Conservation (phyloP, 495 filamentous ascomycete genomes). For the Penicillium coprophilum region DNA sequence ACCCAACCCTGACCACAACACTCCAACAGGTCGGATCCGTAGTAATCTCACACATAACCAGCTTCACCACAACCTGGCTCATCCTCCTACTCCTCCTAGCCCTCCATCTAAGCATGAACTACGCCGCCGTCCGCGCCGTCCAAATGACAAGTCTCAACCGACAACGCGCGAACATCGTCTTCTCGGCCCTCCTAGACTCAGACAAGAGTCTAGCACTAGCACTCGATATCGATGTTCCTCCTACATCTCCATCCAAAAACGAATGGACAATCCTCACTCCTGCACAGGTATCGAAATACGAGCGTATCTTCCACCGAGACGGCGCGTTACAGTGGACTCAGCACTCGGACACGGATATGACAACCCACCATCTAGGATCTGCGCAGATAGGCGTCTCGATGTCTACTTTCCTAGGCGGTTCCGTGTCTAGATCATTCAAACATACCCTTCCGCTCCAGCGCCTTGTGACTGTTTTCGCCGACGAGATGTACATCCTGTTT, state of each 20-base stretch:
- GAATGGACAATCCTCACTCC: slow-evolving; percentile 53
- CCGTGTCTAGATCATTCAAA: slow-evolving; percentile 7
- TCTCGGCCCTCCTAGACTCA: slow-evolving; percentile 57
- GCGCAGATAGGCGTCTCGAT: slow-evolving; percentile 39
- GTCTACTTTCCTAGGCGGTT: slow-evolving; percentile 28
- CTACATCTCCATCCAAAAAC: background rate
- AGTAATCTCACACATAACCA: slow-evolving; percentile 72
- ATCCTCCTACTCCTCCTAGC: slow-evolving; percentile 68
- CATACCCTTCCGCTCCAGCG: slow-evolving; percentile 20
- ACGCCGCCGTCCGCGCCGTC: slow-evolving; percentile 79
- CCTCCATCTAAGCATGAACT: slow-evolving; percentile 79
- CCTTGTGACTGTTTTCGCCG: slow-evolving; percentile 27
- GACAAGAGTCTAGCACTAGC: slow-evolving; percentile 21
- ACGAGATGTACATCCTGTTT: slow-evolving; percentile 36
- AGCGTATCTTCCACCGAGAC: slow-evolving; percentile 70
- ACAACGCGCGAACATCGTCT: slow-evolving; percentile 80
- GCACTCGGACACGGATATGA: background rate
- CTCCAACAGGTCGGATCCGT: slow-evolving; percentile 69
- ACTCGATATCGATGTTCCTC: background rate
- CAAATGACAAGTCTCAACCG: slow-evolving; percentile 83
- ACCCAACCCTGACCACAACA: background rate
- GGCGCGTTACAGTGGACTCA: slow-evolving; percentile 57
- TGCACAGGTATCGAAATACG: slow-evolving; percentile 59
- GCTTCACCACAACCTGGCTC: slow-evolving; percentile 71
- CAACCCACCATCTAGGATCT: slow-evolving; percentile 20